Base-by-base conservation (phyloP, 371 early-diverging fungal species). In the Blakeslea trispora region DNA sequence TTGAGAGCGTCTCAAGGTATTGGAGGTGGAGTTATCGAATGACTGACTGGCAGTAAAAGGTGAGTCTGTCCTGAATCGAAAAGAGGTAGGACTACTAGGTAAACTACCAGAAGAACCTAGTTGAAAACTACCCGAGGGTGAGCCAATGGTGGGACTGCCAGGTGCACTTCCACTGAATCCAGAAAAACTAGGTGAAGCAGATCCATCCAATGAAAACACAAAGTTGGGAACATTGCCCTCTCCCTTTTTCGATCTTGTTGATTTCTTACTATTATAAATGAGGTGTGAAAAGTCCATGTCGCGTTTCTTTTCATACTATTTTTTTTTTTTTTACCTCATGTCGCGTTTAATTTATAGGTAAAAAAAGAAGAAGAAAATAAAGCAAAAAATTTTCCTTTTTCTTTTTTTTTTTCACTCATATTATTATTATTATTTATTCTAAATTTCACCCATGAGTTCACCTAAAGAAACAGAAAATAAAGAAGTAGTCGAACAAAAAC, bases 151-250 rank as follows among this genome's bases (percentile, higher is more conserved):
- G 24, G 57, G 57, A 13, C 57, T 57, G 21, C 31, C 57, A 32
- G 61, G 55, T 17, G 48, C 50, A 28, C 50, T 57, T 18, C 54
- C 58, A 44, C 13, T 14, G 7, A 48, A 54, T 24, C 46, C 53
- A 21, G 15, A 13, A 10, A 37, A 10, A 14, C 37, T 37, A 37
- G 37, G 13, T 37, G 37, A 14, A 37, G 37, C 37, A 37, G 7
- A 7, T 4, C 37, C 42, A 28, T 42, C 52, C 18, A 40, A 42
- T 21, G 23, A 41, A 34, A 57, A 61, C 8, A 63, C 63, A 34
- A 63, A 63, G 43, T 63, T 63, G 14, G 57, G 57, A 13, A 57
- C 43, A 31, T 48, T 50, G 17, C 43, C 39, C 28, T 39, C 63
- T 9, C 45, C 46, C n/a, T 63, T 63, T 28, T 57, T 63, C 24